These are phyloP conservation scores for Stramenopiles sp. DNA, from an alignment of 352 stramenopile species.

Conservation along the genomic window DNA sequence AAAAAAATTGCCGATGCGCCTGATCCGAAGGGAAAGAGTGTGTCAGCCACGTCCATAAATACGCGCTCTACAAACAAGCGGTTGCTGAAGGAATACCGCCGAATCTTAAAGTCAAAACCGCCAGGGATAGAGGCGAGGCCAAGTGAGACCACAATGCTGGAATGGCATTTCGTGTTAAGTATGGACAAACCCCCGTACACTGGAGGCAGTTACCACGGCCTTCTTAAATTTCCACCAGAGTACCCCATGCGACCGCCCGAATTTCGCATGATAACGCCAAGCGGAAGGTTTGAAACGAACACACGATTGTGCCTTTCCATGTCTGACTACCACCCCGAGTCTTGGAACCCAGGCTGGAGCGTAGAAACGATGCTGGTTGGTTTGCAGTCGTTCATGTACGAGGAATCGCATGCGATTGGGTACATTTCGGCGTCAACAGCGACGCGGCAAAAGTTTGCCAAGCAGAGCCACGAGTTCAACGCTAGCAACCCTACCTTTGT, in stretches of 20 bases:
- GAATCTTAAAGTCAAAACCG: not conserved
- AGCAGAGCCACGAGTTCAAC: too few species aligned
- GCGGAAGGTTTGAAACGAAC: constrained; percentile 80
- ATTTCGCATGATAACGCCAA: constrained; percentile 79
- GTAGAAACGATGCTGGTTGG: constrained; percentile 82
- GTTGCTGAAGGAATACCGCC: not conserved
- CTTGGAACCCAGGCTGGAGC: constrained; percentile 87
- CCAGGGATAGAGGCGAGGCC: constrained; percentile 49
- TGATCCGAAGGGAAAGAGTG: too few species aligned
- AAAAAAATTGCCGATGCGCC: too few species aligned
- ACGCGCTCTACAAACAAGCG: too few species aligned
- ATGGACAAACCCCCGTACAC: constrained; percentile 41
- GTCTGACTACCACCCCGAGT: constrained; percentile 83
- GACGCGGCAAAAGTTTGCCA: too few species aligned
- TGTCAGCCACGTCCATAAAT: too few species aligned
- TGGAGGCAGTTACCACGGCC: constrained; percentile 66
- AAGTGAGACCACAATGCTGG: constrained; percentile 73
- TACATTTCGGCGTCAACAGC: constrained; percentile 45
- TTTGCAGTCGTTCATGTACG: constrained; percentile 76
- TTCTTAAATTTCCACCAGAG: constrained; percentile 71
- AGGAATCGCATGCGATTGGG: constrained; percentile 46
- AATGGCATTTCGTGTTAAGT: constrained; percentile 85
- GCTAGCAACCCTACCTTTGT: too few species aligned
- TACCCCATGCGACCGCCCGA: constrained; percentile 86
- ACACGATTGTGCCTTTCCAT: constrained; percentile 77